Evolutionary conservation across 768 basidiomycete genomes (phyloP).

Genomic region (Russula virescens): DNA sequence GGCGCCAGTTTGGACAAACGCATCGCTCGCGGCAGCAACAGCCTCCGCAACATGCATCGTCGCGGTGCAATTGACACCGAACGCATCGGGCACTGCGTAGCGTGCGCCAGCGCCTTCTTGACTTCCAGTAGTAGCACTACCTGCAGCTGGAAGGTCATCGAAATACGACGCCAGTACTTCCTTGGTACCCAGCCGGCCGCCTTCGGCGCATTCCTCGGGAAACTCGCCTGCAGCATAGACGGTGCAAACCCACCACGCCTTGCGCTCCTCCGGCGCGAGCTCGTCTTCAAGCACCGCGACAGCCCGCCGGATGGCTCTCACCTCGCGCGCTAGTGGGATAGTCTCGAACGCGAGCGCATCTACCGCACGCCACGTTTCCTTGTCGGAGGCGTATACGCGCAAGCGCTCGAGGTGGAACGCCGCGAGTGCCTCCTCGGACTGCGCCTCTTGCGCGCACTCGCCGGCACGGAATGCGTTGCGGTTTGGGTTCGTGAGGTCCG

Average conservation of each 20-base stretch:
- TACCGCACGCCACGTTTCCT: constrained; percentile 47
- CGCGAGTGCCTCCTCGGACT: constrained; percentile 47
- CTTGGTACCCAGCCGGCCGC: constrained; percentile 28
- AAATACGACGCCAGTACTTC: constrained; percentile 44
- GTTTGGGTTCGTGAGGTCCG: constrained; percentile 29
- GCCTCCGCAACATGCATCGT: constrained; percentile 40
- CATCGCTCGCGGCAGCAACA: constrained; percentile 35
- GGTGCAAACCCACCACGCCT: constrained; percentile 73
- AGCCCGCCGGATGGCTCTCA: constrained; percentile 57
- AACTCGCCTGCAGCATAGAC: constrained; percentile 51
- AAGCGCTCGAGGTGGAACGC: constrained; percentile 63
- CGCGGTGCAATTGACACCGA: constrained; percentile 74
- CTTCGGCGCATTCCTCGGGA: constrained; percentile 36
- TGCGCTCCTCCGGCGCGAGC: constrained; percentile 30
- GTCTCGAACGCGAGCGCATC: constrained; percentile 77
- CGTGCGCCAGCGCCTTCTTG: not conserved
- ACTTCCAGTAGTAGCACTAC: not conserved
- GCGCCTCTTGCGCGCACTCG: constrained; percentile 29
- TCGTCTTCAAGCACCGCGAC: constrained; percentile 37
- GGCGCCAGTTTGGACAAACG: not conserved
- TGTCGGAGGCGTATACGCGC: constrained; percentile 44
- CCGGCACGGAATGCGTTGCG: constrained; percentile 38
- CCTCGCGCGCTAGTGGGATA: constrained; percentile 60
- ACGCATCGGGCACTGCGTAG: constrained; percentile 40
- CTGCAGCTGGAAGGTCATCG: constrained; percentile 21